These are phyloP conservation scores for Prunus fruticosa DNA, from an alignment of 306 rosid species.

Conservation along the genomic window DNA sequence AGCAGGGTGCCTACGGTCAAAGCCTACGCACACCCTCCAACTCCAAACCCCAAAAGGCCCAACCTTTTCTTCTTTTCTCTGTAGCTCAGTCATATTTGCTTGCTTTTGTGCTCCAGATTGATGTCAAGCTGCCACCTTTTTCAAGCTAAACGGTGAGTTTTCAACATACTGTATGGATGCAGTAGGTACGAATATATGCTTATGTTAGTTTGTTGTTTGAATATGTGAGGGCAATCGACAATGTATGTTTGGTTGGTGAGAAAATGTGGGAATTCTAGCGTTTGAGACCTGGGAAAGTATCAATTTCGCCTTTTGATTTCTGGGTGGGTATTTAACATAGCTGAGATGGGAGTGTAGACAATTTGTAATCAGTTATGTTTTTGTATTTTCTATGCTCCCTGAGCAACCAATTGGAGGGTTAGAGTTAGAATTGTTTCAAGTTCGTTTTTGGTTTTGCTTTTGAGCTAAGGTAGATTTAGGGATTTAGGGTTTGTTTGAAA, in stretches of 20 bases:
- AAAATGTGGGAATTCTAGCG: neutral
- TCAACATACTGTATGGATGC: neutral
- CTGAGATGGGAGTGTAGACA: neutral
- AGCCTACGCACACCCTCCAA: neutral
- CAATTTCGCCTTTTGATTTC: neutral
- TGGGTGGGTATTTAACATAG: neutral
- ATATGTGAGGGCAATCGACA: neutral
- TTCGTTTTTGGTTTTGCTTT: neutral
- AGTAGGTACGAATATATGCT: neutral
- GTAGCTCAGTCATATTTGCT: constrained; percentile 19
- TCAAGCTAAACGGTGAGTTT: constrained; percentile 18
- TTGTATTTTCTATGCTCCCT: neutral
- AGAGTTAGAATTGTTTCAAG: neutral
- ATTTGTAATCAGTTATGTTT: neutral
- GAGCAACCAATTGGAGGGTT: constrained; percentile 13
- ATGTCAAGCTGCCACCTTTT: neutral
- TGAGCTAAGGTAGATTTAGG: neutral
- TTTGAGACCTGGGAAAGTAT: neutral
- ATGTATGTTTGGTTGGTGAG: constrained; percentile 22
- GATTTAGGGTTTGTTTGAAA: neutral
- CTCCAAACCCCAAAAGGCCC: neutral
- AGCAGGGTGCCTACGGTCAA: constrained; percentile 1
- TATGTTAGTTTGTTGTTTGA: neutral
- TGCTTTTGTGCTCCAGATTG: constrained; percentile 22
- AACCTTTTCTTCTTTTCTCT: neutral